Evolutionary conservation across 108 stramenopile species (phyloP), one percentile per base, ranked within the genome.

Genomic region (Cyclotella baltica): DNA sequence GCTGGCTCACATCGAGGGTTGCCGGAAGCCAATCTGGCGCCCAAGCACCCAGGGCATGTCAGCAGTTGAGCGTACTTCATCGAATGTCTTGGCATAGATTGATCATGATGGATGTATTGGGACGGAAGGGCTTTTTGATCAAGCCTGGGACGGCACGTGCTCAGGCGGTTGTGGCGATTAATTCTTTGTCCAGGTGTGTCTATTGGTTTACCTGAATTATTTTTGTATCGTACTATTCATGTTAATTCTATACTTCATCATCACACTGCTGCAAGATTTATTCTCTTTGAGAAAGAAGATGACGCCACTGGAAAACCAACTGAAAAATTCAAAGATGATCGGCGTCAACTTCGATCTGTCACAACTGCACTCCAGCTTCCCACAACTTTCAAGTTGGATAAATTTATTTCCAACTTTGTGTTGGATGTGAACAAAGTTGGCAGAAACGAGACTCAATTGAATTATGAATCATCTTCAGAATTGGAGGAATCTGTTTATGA

Each of bases 11-110:
- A 47, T 80, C 78, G 20, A 72, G 86, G 59, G 72, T 72, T 40
- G 58, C 73, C 18, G 63, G 62, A 27, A 71, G 81, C 25, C 73
- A 86, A 48, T 46, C 73, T 31, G 83, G 67, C n/a, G 55, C 28
- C 9, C 35, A 70, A 28, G 63, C 70, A 36, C 59, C 48, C 13
- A 83, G 85, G 29, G 57, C 50, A 62, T 86, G 80, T 43, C 87
- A 82, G 16, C 71, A 85, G 38, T 69, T 92, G 61, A 87, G 82
- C 67, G 73, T 83, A 50, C 80, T 92, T 30, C 91, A 88, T 76
- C 81, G 73, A 40, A 66, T 92, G 50, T 67, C 62, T 11, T 92
- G 88, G 77, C 75, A 70, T 75, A 47, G 88, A 64, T 68, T 84
- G 10, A 76, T 92, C 9, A 81, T 88, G 52, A 64, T 87, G 22